Evolutionary conservation across 179 eudicot species (phyloP), one percentile per base, ranked within the genome.

Genomic region (Heliamphora pulchella): DNA sequence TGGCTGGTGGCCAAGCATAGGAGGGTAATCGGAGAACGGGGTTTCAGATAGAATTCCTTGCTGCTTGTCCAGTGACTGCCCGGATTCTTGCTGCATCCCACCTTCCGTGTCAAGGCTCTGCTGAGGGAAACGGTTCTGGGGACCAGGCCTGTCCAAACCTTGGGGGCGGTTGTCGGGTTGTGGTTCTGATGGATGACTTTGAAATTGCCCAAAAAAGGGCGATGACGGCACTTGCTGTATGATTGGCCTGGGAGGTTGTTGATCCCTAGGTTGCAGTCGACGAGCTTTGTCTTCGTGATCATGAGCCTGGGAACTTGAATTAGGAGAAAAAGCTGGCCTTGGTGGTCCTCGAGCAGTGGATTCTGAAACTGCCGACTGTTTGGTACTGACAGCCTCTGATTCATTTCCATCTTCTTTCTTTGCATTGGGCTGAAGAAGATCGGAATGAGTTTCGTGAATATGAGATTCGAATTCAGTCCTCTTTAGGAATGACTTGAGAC

Each of bases 401-500:
- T 91, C 96, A 62, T 88, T 87, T 47, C 54, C 94, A 81, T 88
- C 90, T 31, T 31, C 31, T 79, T 84, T 92, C 83, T 82, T 85
- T 78, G 81, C 67, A 73, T 87, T 88, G 31, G 93, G 89, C 14
- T 84, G 90, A 81, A 94, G 90, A 61, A 94, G 89, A 83, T 94
- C 90, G 3, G 89, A 83, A 67, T 96, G 99, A 79, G 5, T 89
- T 59, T 79, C 79, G 59, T 87, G 84, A 20, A 94, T 87, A 77
- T 96, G 99, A 71, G 91, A 82, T 80, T 92, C 98, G 79, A 96
- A 94, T 4, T 94, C 99, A 13, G 85, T 22, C 87, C 86, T 94
- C 79, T 91, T 92, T 4, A 94, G 82, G 78, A 91, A 96, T 59
- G 99, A 94, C 74, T 91, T 94, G 80, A 96, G 93, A 80, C 99